A percentile compares a stretch with the other conserved stretches of the same genome.
phyloP scores from a whole-genome alignment of 140 eudicot genomes.

The Anethum foeniculum region DNA sequence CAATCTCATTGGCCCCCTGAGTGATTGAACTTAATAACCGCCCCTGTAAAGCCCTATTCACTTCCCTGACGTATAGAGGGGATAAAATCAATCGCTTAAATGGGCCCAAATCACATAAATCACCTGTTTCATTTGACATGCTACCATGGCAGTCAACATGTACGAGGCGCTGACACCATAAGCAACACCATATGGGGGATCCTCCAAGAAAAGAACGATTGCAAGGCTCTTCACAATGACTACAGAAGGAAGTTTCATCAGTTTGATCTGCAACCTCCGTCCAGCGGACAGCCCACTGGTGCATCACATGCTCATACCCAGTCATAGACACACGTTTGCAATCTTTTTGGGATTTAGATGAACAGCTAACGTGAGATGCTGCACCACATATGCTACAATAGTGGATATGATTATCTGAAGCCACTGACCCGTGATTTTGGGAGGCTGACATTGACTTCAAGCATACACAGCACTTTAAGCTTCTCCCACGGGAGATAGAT shows the following conservation, averaged over 20 bases:
- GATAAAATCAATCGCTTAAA: slow-evolving; percentile 75
- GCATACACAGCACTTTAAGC: slow-evolving; percentile 89
- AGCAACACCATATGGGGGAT: slow-evolving; percentile 94
- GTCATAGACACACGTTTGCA: slow-evolving; percentile 89
- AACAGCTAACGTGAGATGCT: slow-evolving; percentile 79
- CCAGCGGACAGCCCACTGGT: slow-evolving; percentile 96
- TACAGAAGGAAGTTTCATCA: slow-evolving; percentile 83
- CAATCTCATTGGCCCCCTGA: slow-evolving; percentile 95
- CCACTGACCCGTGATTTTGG: slow-evolving; percentile 59
- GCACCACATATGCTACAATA: slow-evolving; percentile 86
- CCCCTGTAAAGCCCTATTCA: slow-evolving; percentile 51
- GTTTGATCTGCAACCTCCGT: slow-evolving; percentile 84
- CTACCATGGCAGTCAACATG: slow-evolving; percentile 93
- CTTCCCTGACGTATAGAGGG: slow-evolving; percentile 70
- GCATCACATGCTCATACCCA: slow-evolving; percentile 61
- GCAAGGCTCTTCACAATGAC: slow-evolving; percentile 95
- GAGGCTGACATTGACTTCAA: slow-evolving; percentile 71
- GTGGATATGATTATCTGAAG: slow-evolving; percentile 75
- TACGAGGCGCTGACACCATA: slow-evolving; percentile 96
- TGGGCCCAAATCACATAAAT: slow-evolving; percentile 86
- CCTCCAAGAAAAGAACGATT: slow-evolving; percentile 90
- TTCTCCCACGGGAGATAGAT: slow-evolving; percentile 70
- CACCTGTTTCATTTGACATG: slow-evolving; percentile 81
- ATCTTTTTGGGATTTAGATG: slow-evolving; percentile 72
- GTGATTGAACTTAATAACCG: slow-evolving; percentile 84